Conservation (phyloP, 192 early-diverging fungal species). For the Gaertneriomyces semiglobifer region DNA sequence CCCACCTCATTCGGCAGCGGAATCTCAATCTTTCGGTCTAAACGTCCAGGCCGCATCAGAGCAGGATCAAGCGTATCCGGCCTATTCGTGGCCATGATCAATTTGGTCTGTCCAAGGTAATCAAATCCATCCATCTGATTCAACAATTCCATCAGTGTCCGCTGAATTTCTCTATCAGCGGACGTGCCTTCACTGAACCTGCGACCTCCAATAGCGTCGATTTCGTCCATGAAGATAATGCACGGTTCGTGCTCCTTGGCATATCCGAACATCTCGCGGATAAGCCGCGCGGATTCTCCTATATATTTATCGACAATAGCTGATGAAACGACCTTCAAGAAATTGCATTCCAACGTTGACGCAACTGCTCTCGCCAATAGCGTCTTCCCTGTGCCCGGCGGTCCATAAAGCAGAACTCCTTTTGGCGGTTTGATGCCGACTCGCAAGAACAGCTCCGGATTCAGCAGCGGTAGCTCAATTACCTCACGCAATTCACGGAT, state of each 20-base stretch:
- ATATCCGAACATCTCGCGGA: slow-evolving; percentile 99
- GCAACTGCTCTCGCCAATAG: slow-evolving; percentile 96
- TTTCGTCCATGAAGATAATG: slow-evolving; percentile 99
- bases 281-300: slow-evolving; percentile 94
- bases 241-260: slow-evolving; percentile 99
- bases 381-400: slow-evolving; percentile 98
- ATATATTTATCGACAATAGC: slow-evolving; percentile 99
- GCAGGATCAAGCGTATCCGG: slow-evolving; percentile 99
- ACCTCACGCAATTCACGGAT: slow-evolving; percentile 98
- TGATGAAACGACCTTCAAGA: slow-evolving; percentile 96
- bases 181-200: slow-evolving; percentile 98
- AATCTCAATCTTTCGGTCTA: slow-evolving; percentile 99
- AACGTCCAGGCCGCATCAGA: slow-evolving; percentile 89
- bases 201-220: slow-evolving; percentile 98
- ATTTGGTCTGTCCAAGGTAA: slow-evolving; percentile 92
- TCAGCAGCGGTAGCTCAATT: slow-evolving; percentile 97
- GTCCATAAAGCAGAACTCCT: slow-evolving; percentile 94
- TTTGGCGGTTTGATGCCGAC: slow-evolving; percentile 99
- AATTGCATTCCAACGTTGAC: slow-evolving; percentile 95
- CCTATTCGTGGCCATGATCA: slow-evolving; percentile 99
- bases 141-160: slow-evolving; percentile 97
- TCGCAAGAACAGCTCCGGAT: slow-evolving; percentile 95
- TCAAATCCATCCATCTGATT: slow-evolving; percentile 99
- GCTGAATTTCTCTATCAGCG: slow-evolving; percentile 99
- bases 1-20: slow-evolving; percentile 98